These are phyloP conservation scores for Paramecium tetraurelia DNA, from an alignment of 73 alveolate species.

Conservation along the genomic window DNA sequence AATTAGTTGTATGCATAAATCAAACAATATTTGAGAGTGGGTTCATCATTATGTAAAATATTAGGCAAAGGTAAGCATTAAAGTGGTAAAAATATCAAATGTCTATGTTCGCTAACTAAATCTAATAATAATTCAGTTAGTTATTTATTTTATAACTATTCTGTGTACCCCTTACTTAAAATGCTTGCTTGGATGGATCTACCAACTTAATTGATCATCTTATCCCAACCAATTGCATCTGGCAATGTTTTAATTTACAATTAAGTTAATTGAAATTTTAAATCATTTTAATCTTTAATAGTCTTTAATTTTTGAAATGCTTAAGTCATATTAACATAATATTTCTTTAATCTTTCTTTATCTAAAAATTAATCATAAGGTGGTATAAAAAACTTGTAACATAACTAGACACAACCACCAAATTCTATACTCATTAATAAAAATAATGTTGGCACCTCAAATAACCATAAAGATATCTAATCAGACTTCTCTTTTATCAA, in stretches of 20 bases:
- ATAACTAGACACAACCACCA: not conserved
- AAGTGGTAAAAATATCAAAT: not conserved
- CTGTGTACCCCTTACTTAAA: not conserved
- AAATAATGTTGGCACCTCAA: not conserved
- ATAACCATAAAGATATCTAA: constrained; percentile 18
- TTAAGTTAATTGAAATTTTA: not conserved
- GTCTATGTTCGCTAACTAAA: not conserved
- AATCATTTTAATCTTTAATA: not conserved
- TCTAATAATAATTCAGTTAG: not conserved
- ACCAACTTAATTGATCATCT: not conserved
- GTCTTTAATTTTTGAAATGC: not conserved
- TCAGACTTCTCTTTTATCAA: not conserved
- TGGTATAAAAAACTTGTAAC: not conserved
- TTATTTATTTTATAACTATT: not conserved
- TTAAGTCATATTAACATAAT: not conserved
- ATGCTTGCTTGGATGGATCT: not conserved
- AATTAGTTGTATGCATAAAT: constrained; percentile 30
- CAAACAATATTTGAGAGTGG: not conserved
- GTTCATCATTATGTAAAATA: constrained; percentile 26
- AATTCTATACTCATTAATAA: not conserved
- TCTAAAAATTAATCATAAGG: not conserved
- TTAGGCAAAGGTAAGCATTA: not conserved
- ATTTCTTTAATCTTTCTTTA: not conserved
- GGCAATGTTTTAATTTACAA: not conserved
- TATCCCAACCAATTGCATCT: constrained; percentile 12